Evolutionary conservation across 1,139 yeast genomes (phyloP), one percentile per base, ranked within the genome.

Genomic region (Blastobotrys raffinosifermentans): DNA sequence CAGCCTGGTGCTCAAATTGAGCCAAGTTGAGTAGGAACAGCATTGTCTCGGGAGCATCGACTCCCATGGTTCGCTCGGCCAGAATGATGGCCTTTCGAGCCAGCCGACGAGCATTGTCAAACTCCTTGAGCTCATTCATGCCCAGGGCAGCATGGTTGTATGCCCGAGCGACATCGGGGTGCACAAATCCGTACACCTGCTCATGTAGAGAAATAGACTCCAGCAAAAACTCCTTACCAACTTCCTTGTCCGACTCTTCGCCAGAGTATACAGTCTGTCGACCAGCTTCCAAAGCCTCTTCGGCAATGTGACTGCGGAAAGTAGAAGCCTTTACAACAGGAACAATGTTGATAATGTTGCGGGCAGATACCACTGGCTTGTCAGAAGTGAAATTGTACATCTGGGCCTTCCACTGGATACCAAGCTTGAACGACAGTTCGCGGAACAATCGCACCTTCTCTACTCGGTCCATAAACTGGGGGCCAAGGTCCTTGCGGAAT

Each of bases 151-250:
- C 67, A 21, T 74, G 67, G 30, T 76, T 66, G 55, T 80, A 83
- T 30, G 80, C 77, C 39, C 73, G 74, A 14, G 91, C 87, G 27
- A 91, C 84, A 50, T 81, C 87, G 8, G 81, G 73, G 54, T 87
- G 94, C 22, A 91, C 72, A 30, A 72, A 62, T 16, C 97, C 96
- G 52, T 84, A 84, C 21, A 85, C 77, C 56, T 87, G 95, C 57
- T 89, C 95, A 49, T 77, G 77, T 40, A 86, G 70, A 4, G 80
- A 66, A 34, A 85, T 64, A 31, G 93, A 71, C 58, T 89, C 96
- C 26, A 70, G 64, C 49, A 87, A 66, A 37, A 85, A 69, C 33
- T 59, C 57, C 31, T 56, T 35, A 10, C 65, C 67, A 13, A 52
- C 46, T 4, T 59, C 61, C 11, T 14, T 8, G 11, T 25, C 11